Evolutionary conservation across 768 basidiomycete genomes (phyloP).

Genomic region (Candolleomyces efflorescens): DNA sequence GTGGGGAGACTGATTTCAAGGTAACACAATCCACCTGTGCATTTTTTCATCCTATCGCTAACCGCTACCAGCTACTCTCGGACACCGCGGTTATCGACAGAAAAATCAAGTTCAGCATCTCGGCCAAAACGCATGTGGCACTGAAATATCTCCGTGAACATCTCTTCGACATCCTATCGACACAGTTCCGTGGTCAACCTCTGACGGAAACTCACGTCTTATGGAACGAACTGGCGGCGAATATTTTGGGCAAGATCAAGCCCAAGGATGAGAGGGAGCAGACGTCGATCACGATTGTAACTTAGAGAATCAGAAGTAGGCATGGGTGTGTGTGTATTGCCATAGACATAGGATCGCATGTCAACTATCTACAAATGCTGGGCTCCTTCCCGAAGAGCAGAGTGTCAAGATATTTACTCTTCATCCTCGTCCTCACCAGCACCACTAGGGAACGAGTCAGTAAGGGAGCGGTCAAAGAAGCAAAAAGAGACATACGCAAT

Average conservation of each 20-base stretch:
- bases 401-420: slow-evolving; percentile 6
- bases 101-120: slow-evolving; percentile 69
- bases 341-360: not conserved
- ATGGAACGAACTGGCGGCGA: slow-evolving; percentile 74
- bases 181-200: slow-evolving; percentile 60
- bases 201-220: slow-evolving; percentile 52
- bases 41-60: not conserved
- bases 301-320: not conserved
- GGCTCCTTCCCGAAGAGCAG: not conserved
- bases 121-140: slow-evolving; percentile 72
- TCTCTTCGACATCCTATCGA: slow-evolving; percentile 53
- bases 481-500: slow-evolving; percentile 38
- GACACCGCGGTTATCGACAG: slow-evolving; percentile 76
- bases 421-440: slow-evolving; percentile 36
- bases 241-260: slow-evolving; percentile 53
- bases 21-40: slow-evolving; percentile 21
- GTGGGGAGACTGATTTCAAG: slow-evolving; percentile 90
- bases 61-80: slow-evolving; percentile 58
- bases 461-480: too few relatives aligned
- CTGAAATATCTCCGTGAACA: slow-evolving; percentile 75
- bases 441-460: slow-evolving; percentile 7
- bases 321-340: not conserved
- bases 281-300: slow-evolving; percentile 7
- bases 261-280: slow-evolving; percentile 25
- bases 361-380: not conserved